Conservation (phyloP, 78 protist species). For the Corallochytrium limacisporum region DNA sequence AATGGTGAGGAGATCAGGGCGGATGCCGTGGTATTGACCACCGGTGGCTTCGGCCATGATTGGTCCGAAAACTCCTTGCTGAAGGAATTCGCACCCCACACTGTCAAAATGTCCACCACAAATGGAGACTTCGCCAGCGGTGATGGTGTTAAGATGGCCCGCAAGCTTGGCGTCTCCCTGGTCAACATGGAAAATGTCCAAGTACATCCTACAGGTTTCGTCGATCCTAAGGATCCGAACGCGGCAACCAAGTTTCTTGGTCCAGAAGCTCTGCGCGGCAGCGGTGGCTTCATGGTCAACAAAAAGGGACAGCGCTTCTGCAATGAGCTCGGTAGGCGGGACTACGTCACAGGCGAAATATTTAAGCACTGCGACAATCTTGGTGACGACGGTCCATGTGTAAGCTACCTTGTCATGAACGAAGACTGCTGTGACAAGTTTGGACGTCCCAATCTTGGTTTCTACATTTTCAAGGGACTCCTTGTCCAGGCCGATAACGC, state of each 20-base stretch:
- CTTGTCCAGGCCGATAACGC: not conserved
- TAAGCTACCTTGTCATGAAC: constrained; percentile 5
- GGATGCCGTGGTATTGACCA: constrained; percentile 40
- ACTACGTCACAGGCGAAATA: constrained; percentile 44
- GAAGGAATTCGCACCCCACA: constrained; percentile 11
- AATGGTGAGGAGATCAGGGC: not conserved
- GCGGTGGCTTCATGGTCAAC: constrained; percentile 58
- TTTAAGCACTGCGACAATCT: not conserved
- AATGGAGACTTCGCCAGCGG: constrained; percentile 45
- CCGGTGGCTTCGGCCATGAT: constrained; percentile 62
- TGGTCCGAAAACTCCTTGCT: constrained; percentile 25
- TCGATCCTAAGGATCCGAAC: constrained; percentile 38
- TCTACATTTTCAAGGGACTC: constrained; percentile 29
- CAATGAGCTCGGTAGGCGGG: constrained; percentile 57
- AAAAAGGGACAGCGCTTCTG: constrained; percentile 40
- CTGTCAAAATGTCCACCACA: constrained; percentile 51
- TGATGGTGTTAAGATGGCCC: constrained; percentile 9
- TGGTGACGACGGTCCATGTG: not conserved
- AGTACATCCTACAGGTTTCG: constrained; percentile 63
- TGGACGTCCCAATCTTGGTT: not conserved
- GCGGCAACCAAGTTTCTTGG: constrained; percentile 38
- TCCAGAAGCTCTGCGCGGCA: constrained; percentile 74
- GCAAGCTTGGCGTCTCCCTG: not conserved
- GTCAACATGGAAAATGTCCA: constrained; percentile 8
- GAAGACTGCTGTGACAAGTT: not conserved